Base-by-base conservation (phyloP, 1,139 yeast species). In the Hyphopichia wangnamkhiaoensis region DNA sequence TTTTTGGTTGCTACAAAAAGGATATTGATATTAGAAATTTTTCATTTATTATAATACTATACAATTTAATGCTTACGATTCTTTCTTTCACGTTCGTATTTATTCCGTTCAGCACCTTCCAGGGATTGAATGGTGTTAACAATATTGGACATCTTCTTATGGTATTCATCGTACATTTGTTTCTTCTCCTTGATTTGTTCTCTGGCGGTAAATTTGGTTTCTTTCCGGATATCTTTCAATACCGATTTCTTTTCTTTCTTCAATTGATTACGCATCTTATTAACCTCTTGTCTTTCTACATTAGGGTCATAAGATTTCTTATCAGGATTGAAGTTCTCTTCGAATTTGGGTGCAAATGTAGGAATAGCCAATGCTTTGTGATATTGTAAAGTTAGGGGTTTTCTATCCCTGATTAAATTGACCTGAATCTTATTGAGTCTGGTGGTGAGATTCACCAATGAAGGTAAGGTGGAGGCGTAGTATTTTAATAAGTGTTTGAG, bases 291-390 rank as follows among this genome's bases (percentile, higher is more conserved):
- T 61, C 95, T 79, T 45, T 84, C 82, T 49, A 82, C 74, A 59
- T 91, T 86, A 40, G 84, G 78, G 59, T 91, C 97, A 61, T 90
- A 87, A 12, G 95, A 86, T 65, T 87, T 89, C 79, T 84, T 87
- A 58, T 89, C 97, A 43, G 97, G 96, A 67, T 90, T 91, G 77
- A 84, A 94, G 70, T 90, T 89, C 56, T 89, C 98, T 65, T 91
- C 98, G 58, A 86, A 94, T 65, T 87, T 84, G 48, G 99, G 99
- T 32, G 91, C 85, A 56, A 76, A 78, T 1, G 96, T 79, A 35
- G 93, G 84, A 54, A 94, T 85, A 3, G 96, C 86, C 42, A 93
- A 62, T 25, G 95, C 89, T 55, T 79, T 80, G 65, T 91, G 97
- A n/a, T 79, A 68, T 66, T 94, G 99, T 48, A 93, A 73, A n/a